A percentile compares a stretch with the other conserved stretches of the same genome.
Evolutionary conservation across 202 grass and related monocot species (phyloP).

Genomic region (Zoysia matrella): DNA sequence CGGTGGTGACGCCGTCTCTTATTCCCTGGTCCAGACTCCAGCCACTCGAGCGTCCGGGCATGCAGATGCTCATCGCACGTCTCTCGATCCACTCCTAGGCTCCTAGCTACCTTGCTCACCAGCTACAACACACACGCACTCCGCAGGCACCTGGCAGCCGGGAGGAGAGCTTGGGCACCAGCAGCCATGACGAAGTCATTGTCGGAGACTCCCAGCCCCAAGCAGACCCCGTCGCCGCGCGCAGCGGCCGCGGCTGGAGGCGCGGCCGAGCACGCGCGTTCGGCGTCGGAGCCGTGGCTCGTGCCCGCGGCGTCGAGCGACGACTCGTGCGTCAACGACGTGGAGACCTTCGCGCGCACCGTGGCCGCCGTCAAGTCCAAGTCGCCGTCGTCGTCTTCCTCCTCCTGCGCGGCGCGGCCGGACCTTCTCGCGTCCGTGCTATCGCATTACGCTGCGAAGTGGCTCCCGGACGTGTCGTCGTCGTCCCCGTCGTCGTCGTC

Average conservation of each 20-base stretch:
- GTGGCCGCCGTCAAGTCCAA: slow-evolving; percentile 72
- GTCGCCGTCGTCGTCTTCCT: slow-evolving; percentile 12
- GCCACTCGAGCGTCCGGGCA: not conserved
- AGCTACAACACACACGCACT: not conserved
- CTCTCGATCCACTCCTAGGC: not conserved
- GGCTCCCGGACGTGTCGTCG: slow-evolving; percentile 79
- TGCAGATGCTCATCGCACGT: not conserved
- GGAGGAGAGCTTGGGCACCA: no score
- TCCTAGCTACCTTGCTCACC: not conserved
- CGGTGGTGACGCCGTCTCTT: no score
- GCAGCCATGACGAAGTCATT: slow-evolving; percentile 41
- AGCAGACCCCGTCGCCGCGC: slow-evolving; percentile 33
- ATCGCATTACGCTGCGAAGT: slow-evolving; percentile 84
- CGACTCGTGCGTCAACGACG: slow-evolving; percentile 70
- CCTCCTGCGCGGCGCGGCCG: slow-evolving; percentile 50
- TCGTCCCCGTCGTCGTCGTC: slow-evolving; percentile 36
- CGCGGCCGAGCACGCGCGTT: slow-evolving; percentile 35
- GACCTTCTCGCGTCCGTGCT: slow-evolving; percentile 79
- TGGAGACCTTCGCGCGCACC: slow-evolving; percentile 81
- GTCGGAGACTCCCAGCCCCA: slow-evolving; percentile 47
- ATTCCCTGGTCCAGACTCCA: no score
- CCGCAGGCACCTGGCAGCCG: not conserved
- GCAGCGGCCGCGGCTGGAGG: not conserved
- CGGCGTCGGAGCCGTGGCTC: slow-evolving; percentile 49
- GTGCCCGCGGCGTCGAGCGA: slow-evolving; percentile 40